These are phyloP conservation scores for Dothistroma pini DNA, from an alignment of 2,329 filamentous ascomycete species.

Conservation along the genomic window DNA sequence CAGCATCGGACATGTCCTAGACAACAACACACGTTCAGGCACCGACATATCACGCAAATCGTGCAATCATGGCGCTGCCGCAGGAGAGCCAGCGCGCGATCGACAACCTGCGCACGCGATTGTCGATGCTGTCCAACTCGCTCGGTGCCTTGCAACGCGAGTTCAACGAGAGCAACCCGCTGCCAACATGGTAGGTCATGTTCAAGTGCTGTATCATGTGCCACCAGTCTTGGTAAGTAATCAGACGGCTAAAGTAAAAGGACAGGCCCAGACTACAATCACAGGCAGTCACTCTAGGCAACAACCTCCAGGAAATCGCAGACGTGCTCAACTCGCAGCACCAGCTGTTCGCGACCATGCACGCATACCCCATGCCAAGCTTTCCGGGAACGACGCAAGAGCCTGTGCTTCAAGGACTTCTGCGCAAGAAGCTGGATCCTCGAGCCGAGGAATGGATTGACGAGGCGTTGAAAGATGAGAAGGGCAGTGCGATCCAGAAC, in stretches of 20 bases:
- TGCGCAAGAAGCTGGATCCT: conserved; percentile 81
- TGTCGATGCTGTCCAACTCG: conserved; percentile 29
- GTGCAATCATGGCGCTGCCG: conserved; percentile 20
- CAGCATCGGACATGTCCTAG: not conserved
- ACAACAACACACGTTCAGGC: not conserved
- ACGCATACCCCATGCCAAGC: conserved; percentile 71
- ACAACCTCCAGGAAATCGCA: conserved; percentile 65
- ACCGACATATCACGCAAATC: not conserved
- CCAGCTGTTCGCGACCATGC: conserved; percentile 64
- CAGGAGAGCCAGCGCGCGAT: conserved; percentile 30
- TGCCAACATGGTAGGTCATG: conserved; percentile 35
- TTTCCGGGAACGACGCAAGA: conserved; percentile 63
- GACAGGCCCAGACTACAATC: conserved; percentile 32
- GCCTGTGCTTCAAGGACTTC: conserved; percentile 61
- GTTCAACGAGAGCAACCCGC: conserved; percentile 29
- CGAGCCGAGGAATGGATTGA: conserved; percentile 70
- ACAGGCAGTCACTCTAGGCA: conserved; percentile 33
- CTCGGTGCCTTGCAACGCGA: conserved; percentile 26
- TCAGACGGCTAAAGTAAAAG: conserved; percentile 27
- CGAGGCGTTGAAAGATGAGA: conserved; percentile 32
- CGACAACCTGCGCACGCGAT: conserved; percentile 33
- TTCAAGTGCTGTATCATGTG: conserved; percentile 1
- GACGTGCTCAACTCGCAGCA: conserved; percentile 62
- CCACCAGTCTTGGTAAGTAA: not conserved
- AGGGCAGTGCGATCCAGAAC: conserved; percentile 46